These are phyloP conservation scores for Trichoderma gamsii DNA, from an alignment of 495 filamentous ascomycete genomes.

Conservation along the genomic window DNA sequence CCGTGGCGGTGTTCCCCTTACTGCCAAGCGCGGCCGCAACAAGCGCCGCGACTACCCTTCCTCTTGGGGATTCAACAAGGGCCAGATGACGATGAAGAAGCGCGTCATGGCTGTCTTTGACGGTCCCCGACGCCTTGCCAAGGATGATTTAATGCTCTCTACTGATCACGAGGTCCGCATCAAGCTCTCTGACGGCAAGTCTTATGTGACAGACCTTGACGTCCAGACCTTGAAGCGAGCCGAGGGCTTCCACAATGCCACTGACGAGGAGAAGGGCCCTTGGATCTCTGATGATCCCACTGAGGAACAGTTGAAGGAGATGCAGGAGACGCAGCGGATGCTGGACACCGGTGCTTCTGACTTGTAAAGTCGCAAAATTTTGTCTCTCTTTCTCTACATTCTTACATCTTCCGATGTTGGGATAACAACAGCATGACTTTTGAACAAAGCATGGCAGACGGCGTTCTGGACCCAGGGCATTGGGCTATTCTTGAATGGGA, in stretches of 20 bases:
- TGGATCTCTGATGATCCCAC: slow-evolving; percentile 57
- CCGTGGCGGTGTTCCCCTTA: slow-evolving; percentile 54
- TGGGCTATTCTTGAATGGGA: neutral
- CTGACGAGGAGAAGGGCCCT: slow-evolving; percentile 75
- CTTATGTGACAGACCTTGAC: slow-evolving; percentile 90
- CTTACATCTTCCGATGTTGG: neutral
- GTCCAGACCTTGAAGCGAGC: slow-evolving; percentile 83
- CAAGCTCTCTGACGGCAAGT: slow-evolving; percentile 60
- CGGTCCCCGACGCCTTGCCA: slow-evolving; percentile 79
- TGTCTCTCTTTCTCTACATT: neutral
- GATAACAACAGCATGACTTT: neutral
- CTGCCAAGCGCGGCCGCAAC: slow-evolving; percentile 62
- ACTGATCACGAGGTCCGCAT: slow-evolving; percentile 90
- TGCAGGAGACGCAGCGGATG: slow-evolving; percentile 40
- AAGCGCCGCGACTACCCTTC: slow-evolving; percentile 88
- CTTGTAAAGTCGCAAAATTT: neutral
- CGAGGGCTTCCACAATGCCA: slow-evolving; percentile 69
- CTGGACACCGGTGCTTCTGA: slow-evolving; percentile 17
- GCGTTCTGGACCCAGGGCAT: slow-evolving; percentile 5
- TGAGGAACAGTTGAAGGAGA: slow-evolving; percentile 39
- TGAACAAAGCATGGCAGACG: slow-evolving; percentile 3
- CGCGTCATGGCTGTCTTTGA: slow-evolving; percentile 91
- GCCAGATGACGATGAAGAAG: slow-evolving; percentile 97
- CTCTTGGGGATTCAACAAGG: slow-evolving; percentile 82
- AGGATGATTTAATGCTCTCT: slow-evolving; percentile 99